These are phyloP conservation scores for Apiospora saccharicola DNA, from an alignment of 2,329 filamentous ascomycete genomes.

Conservation along the genomic window DNA sequence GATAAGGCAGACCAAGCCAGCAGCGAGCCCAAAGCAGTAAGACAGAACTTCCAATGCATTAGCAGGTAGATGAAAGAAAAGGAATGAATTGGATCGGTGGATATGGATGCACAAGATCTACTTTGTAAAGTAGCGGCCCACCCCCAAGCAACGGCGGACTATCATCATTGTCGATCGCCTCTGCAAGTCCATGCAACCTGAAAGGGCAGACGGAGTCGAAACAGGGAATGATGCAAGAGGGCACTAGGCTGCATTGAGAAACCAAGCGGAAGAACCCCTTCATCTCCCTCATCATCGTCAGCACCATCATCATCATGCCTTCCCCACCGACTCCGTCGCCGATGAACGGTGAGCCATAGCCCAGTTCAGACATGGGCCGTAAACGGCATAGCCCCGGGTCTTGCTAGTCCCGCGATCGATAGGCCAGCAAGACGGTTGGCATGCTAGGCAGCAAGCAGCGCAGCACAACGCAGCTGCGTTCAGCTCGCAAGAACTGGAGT, in stretches of 20 bases:
- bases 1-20: conserved; percentile 1
- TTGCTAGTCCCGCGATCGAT: conserved; percentile 12
- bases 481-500: neutral
- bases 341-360: neutral
- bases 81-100: neutral
- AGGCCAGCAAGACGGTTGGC: neutral
- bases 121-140: neutral
- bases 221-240: conserved; percentile 7
- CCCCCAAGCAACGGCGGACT: neutral
- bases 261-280: neutral
- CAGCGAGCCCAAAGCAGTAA: conserved; percentile 3
- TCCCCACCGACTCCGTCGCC: conserved; percentile 17
- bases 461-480: neutral
- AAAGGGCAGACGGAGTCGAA: neutral
- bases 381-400: conserved; percentile 13
- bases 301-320: neutral
- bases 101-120: neutral
- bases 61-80: neutral
- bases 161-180: conserved; percentile 1
- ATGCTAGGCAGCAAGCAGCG: neutral
- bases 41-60: neutral
- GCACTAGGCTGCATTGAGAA: conserved; percentile 9
- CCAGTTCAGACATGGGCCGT: neutral
- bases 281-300: neutral
- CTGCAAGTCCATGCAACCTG: neutral